phyloP scores from a whole-genome alignment of 768 basidiomycete species.

The Psilocybe sp. region DNA sequence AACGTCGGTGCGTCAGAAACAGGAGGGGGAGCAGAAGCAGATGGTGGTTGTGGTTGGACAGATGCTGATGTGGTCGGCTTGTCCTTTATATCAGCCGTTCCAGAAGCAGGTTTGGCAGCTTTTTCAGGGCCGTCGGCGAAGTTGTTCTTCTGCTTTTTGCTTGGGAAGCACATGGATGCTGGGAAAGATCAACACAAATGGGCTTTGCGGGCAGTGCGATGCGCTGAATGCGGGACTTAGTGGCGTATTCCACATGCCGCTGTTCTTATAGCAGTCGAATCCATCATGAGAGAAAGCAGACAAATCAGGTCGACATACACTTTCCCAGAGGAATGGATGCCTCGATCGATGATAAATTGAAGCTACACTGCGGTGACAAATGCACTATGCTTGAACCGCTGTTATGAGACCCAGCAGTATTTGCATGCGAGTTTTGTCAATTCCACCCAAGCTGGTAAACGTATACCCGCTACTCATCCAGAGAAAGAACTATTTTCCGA shows the following conservation, averaged over 20 bases:
- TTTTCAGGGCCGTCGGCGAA: constrained; percentile 24
- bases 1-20: constrained; percentile 4
- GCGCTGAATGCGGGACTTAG: constrained; percentile 9
- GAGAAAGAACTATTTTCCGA: no score
- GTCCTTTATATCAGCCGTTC: constrained; percentile 12
- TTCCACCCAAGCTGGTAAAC: no score
- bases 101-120: constrained; percentile 8
- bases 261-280: constrained; percentile 13
- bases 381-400: no score
- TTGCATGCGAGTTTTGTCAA: no score
- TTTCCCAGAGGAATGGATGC: no score
- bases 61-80: constrained; percentile 16
- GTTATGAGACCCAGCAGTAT: no score
- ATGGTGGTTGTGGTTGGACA: constrained; percentile 5
- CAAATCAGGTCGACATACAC: no score
- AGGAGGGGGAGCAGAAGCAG: constrained; percentile 11
- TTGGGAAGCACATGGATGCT: constrained; percentile 31
- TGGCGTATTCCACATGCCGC: constrained; percentile 1
- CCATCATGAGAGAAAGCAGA: constrained; percentile 2
- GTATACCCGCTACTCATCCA: no score
- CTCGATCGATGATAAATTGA: no score
- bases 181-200: constrained; percentile 12
- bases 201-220: constrained; percentile 1
- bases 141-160: constrained; percentile 32
- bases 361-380: no score